Conservation (phyloP, 1,284 basidiomycete genomes). For the Wallemia ichthyophaga region DNA sequence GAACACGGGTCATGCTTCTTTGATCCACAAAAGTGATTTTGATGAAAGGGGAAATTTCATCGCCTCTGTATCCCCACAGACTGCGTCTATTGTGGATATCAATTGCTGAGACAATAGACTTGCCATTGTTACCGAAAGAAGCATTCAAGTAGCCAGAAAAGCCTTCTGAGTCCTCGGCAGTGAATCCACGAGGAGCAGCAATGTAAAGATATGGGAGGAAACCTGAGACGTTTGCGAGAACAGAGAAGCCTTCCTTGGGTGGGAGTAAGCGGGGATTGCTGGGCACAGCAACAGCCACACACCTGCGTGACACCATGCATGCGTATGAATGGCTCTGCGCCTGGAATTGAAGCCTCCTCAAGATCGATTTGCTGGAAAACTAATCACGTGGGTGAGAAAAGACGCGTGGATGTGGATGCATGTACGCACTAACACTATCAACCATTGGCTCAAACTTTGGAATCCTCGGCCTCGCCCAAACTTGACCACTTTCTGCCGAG, state of each 20-base stretch:
- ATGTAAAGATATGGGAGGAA: slow-evolving; percentile 81
- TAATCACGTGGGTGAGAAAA: slow-evolving; percentile 1
- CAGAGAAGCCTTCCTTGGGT: slow-evolving; percentile 65
- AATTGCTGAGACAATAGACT: slow-evolving; percentile 23
- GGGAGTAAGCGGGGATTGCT: too few relatives aligned
- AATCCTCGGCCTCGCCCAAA: neutral
- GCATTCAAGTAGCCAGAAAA: slow-evolving; percentile 52
- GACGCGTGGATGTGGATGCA: too few relatives aligned
- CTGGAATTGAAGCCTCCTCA: slow-evolving; percentile 33
- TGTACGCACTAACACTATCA: neutral
- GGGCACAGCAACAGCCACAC: slow-evolving; percentile 4
- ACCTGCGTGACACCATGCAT: slow-evolving; percentile 74
- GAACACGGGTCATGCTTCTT: slow-evolving; percentile 44
- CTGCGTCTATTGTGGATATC: slow-evolving; percentile 36
- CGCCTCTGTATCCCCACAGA: slow-evolving; percentile 61
- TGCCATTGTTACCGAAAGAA: slow-evolving; percentile 12
- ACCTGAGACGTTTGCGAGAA: slow-evolving; percentile 44
- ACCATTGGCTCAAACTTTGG: neutral
- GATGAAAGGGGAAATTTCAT: slow-evolving; percentile 45
- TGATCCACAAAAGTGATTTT: slow-evolving; percentile 47
- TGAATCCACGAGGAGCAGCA: slow-evolving; percentile 50
- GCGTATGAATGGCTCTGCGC: slow-evolving; percentile 26
- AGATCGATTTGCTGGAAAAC: slow-evolving; percentile 82
- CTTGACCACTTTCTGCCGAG: neutral
- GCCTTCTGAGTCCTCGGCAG: slow-evolving; percentile 29